phyloP scores from a whole-genome alignment of 192 early-diverging fungal genomes.

The Podila epicladia region DNA sequence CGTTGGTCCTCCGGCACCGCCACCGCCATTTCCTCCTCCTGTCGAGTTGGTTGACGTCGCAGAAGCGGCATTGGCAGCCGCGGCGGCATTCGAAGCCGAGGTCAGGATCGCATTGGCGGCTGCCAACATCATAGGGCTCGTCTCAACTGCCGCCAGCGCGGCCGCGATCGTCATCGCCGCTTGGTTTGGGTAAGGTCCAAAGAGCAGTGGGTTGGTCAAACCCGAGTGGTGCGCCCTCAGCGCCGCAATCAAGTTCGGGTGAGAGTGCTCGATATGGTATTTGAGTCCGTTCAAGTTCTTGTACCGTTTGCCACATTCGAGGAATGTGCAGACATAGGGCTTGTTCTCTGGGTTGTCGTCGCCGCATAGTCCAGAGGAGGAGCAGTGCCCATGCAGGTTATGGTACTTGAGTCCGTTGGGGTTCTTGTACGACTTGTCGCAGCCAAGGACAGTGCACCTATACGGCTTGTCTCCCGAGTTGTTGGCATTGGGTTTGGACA shows the following conservation, averaged over 20 bases:
- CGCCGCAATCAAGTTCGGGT: slow-evolving; percentile 54
- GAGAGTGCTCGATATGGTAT: slow-evolving; percentile 85
- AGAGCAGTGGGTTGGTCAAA: slow-evolving; percentile 15
- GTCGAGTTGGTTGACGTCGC: not conserved
- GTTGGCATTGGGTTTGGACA: slow-evolving; percentile 9
- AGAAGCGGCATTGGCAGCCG: not conserved
- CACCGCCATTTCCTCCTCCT: not conserved
- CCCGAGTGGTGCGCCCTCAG: slow-evolving; percentile 37
- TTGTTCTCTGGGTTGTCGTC: slow-evolving; percentile 62
- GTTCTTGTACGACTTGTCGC: slow-evolving; percentile 98
- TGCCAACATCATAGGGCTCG: slow-evolving; percentile 25
- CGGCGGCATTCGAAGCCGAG: not conserved
- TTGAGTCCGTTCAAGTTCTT: slow-evolving; percentile 85
- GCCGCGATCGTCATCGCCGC: slow-evolving; percentile 34
- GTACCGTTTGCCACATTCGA: slow-evolving; percentile 74
- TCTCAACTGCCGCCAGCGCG: slow-evolving; percentile 14
- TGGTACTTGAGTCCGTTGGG: slow-evolving; percentile 99
- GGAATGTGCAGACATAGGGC: slow-evolving; percentile 79
- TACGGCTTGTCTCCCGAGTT: slow-evolving; percentile 79
- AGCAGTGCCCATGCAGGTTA: slow-evolving; percentile 94
- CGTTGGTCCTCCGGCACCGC: not conserved
- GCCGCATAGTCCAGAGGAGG: slow-evolving; percentile 55
- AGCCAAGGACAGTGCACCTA: slow-evolving; percentile 86
- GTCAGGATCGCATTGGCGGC: slow-evolving; percentile 30
- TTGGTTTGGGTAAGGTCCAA: slow-evolving; percentile 1